Evolutionary conservation across 768 basidiomycete species (phyloP), one percentile per base, ranked within the genome.

Genomic region (Phaeotremella skinneri): DNA sequence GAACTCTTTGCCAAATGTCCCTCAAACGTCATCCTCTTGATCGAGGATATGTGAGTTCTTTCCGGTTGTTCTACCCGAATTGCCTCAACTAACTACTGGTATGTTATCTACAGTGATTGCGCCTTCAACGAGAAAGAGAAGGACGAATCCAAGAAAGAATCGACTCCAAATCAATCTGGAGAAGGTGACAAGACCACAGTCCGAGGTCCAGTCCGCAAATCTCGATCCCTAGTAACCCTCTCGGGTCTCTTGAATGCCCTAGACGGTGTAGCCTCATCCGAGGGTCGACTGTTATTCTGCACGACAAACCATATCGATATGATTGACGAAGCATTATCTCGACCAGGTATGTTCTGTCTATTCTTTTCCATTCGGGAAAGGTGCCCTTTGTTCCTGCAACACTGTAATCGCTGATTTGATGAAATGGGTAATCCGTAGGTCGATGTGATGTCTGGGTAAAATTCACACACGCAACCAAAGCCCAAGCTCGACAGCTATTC

Each of bases 231-330:
- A 17, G 49, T 50, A 14, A 50, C 49, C 9, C 49, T 50, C 6
- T 50, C 49, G 21, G 49, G 49, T 9, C 23, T 50, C 9, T 26
- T 50, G 17, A 50, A 50, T 21, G 13, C 26, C 23, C 21, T 50
- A 9, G 49, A 50, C 25, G 49, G 49, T 5, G 29, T 50, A 6
- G 30, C 49, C 13, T 50, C 49, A 21, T 32, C 53, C 11, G 62
- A 67, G 32, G 62, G 65, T n/a, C 47, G 65, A 49, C 27, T 67
- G 20, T 45, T 61, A 43, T 60, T 67, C 52, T 63, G 58, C 26
- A 67, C 65, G 32, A 67, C 62, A 3, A 67, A 67, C 32, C 55
- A 61, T 26, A 16, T 57, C 4, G 55, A 63, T 6, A 43, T 30
- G 21, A 57, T 67, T 45, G 65, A 67, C 58, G 29, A 43, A 4